Percentiles rank a stretch among this genome's conserved stretches.
Evolutionary conservation across 1,284 basidiomycete species (phyloP).

Genomic region (Heterobasidion parviporum): DNA sequence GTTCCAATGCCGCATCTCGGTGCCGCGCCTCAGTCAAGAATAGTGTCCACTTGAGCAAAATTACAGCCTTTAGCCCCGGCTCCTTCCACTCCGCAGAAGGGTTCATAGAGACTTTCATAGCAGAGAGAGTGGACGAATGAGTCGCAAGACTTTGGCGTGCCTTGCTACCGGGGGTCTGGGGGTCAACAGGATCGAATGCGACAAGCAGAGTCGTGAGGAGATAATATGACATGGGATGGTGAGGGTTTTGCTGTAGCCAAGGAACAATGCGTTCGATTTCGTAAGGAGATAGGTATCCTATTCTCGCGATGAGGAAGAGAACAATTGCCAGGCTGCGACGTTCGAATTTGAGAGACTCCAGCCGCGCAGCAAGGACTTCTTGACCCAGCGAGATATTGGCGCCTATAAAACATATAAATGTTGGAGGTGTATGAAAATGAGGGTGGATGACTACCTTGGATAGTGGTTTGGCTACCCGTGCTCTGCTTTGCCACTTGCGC

Average conservation of each 20-base stretch:
- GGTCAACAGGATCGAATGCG: constrained; percentile 63
- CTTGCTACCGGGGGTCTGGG: constrained; percentile 32
- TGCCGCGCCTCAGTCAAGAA: constrained; percentile 73
- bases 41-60: constrained; percentile 83
- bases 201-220: constrained; percentile 61
- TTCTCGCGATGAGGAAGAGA: constrained; percentile 55
- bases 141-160: constrained; percentile 38
- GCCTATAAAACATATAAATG: constrained; percentile 17
- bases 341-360: constrained; percentile 68
- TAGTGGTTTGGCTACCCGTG: constrained; percentile 52
- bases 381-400: constrained; percentile 43
- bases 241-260: constrained; percentile 55
- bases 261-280: constrained; percentile 58
- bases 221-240: constrained; percentile 65
- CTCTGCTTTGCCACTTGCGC: constrained; percentile 51
- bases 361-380: constrained; percentile 56
- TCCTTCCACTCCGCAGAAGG: constrained; percentile 58
- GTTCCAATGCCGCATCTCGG: constrained; percentile 59
- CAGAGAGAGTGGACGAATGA: constrained; percentile 36
- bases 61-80: constrained; percentile 63
- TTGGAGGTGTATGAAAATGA: not conserved
- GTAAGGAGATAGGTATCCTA: constrained; percentile 48
- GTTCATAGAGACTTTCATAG: constrained; percentile 52
- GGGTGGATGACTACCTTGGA: constrained; percentile 35
- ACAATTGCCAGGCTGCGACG: constrained; percentile 55